These are phyloP conservation scores for Obba rivulosa DNA, from an alignment of 768 basidiomycete species.

Conservation along the genomic window DNA sequence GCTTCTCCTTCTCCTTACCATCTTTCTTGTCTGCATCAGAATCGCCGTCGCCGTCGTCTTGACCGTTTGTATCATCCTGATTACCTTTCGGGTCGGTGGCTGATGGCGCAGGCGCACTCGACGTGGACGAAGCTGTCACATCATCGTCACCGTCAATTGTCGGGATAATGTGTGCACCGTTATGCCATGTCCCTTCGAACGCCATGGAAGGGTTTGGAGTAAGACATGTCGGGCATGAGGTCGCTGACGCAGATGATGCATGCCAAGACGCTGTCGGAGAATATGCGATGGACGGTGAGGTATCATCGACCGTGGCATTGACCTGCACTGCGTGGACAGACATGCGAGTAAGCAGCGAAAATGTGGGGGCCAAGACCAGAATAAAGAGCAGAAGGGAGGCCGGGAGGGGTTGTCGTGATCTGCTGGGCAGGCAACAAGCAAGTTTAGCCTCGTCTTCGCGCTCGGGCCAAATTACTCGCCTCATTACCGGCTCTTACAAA, in stretches of 20 bases:
- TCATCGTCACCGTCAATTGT: conserved; percentile 13
- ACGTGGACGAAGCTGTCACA: too few relatives aligned
- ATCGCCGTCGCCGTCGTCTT: conserved; percentile 2
- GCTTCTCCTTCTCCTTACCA: conserved; percentile 3
- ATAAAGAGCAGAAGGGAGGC: background rate
- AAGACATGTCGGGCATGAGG: conserved; percentile 14
- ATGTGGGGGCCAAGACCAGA: background rate
- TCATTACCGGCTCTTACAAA: too few relatives aligned
- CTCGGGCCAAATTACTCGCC: too few relatives aligned
- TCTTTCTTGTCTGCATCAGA: background rate
- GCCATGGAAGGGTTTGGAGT: conserved; percentile 8
- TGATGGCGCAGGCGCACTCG: too few relatives aligned
- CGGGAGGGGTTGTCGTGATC: background rate
- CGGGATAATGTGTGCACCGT: conserved; percentile 19
- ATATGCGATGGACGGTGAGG: conserved; percentile 15
- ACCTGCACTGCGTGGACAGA: conserved; percentile 4
- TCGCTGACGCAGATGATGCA: conserved; percentile 7
- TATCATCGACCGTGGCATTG: conserved; percentile 21
- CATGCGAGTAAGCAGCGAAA: too few relatives aligned
- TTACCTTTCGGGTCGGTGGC: background rate
- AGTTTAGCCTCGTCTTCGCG: too few relatives aligned
- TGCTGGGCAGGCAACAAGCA: too few relatives aligned
- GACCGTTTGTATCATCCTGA: background rate
- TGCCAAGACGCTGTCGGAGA: conserved; percentile 17
- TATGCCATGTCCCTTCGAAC: conserved; percentile 19